Evolutionary conservation across 805 yeast species (phyloP).

Genomic region (Saccharomycodes ludwigii): DNA sequence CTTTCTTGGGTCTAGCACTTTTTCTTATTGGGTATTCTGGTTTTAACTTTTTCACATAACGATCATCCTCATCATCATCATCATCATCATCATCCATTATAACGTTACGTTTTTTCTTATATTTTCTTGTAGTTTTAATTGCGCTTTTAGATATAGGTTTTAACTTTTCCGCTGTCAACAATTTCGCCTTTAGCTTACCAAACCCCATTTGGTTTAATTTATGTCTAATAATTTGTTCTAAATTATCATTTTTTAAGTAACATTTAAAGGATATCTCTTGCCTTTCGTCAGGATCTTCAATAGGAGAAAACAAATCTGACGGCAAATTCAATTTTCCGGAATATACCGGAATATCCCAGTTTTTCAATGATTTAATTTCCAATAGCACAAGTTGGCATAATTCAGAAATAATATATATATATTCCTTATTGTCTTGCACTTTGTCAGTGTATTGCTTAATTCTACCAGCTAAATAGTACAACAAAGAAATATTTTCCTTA

Average conservation of each 20-base stretch:
- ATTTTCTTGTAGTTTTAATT: constrained; percentile 13
- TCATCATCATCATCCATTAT: constrained; percentile 10
- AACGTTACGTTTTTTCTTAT: constrained; percentile 7
- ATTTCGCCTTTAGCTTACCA: constrained; percentile 9
- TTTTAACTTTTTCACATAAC: constrained; percentile 7
- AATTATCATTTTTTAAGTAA: constrained; percentile 39
- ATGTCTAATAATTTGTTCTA: constrained; percentile 23
- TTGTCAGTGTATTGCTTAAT: constrained; percentile 68
- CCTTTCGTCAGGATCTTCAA: constrained; percentile 44
- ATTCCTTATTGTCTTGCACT: constrained; percentile 24
- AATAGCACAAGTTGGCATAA: constrained; percentile 55
- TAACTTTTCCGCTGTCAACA: constrained; percentile 27
- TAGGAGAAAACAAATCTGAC: constrained; percentile 55
- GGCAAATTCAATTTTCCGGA: constrained; percentile 68
- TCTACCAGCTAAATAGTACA: constrained; percentile 67
- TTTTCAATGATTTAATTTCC: constrained; percentile 40
- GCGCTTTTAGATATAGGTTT: constrained; percentile 21
- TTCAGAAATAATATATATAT: constrained; percentile 60
- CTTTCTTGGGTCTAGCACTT: constrained; percentile 26
- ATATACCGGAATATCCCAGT: constrained; percentile 68
- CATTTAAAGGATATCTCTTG: constrained; percentile 41
- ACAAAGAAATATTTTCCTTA: constrained; percentile 54
- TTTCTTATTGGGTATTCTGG: constrained; percentile 24
- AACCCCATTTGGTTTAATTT: no score
- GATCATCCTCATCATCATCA: constrained; percentile 13